Base-by-base conservation (phyloP, 257 asterid genomes). In the Penstemon davidsonii region DNA sequence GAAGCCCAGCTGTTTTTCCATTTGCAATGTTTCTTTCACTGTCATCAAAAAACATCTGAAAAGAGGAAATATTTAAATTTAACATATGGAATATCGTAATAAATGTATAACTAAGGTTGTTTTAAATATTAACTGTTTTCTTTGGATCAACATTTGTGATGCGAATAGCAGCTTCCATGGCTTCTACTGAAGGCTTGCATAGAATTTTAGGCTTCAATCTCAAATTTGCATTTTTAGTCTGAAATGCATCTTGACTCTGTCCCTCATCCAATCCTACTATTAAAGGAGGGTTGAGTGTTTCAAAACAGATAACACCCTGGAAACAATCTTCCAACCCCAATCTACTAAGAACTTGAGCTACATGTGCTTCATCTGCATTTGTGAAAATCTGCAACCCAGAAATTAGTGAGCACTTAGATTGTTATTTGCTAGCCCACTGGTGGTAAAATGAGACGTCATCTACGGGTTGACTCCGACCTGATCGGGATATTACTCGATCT, bases 241-340 rank as follows among this genome's bases (percentile, higher is more conserved):
- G 53, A 55, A 38, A 59, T n/a, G 33, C 60, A 43, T 70, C 70
- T 58, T 33, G 71, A 40, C 39, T 9, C 12, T 19, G 64, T 45
- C 41, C 73, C 15, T 61, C 69, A 37, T 66, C 60, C 59, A 56
- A 51, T 19, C 51, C 70, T 36, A 55, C 44, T 58, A 37, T 15
- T 37, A 43, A 5, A 3, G 72, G 66, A 39, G 89, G 92, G 79
- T 92, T 89, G 7, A 92, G 89, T 42, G 96, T 89, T 79, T 92
- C 98, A 13, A 87, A 89, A 81, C 98, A 89, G 73, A 92, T 89
- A 46, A 89, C 81, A 47, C 88, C 96, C 7, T 92, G 92, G 78
- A 92, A 92, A 77, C 96, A 92, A 73, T 86, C 96, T 70, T 88
- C 96, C 76, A 92, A 68, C 8, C 95, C 95, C 84, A 87, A 5